Evolutionary conservation across 345 rosid genomes (phyloP), one percentile per base, ranked within the genome.

Genomic region (Populus tremula): DNA sequence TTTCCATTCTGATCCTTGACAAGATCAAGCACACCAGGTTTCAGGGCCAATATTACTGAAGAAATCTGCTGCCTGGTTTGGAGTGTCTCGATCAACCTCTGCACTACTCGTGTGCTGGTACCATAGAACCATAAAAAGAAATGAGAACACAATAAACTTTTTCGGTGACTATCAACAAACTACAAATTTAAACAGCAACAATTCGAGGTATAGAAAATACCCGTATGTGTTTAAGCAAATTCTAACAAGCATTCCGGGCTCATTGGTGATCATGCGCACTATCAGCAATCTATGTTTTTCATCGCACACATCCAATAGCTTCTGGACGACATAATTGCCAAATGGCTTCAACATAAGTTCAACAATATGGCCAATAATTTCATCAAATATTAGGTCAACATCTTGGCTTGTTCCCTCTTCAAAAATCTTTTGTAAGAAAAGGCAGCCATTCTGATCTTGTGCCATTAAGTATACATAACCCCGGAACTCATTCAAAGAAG

Each of bases 1-100:
- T 90, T 92, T 39, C 97, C 97, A 83, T 92, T 92, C 74, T 90
- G 81, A 81, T 92, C 93, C 78, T 77, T 88, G 65, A 85, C 81
- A 45, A 91, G 90, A 77, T 81, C 81, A 29, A 86, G 80, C 81
- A 89, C 82, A 29, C 94, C 94, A 75, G 89, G 87, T 56, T 80
- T 84, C 75, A 91, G 76, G 31, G 90, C 89, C 67, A 85, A 68
- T 50, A 82, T 72, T 73, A 91, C 87, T n/a, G 85, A 67, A 27
- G 74, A 75, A 75, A 83, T 84, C 75, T 91, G 92, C 69, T 87
- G 84, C 81, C 84, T 85, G 3, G 90, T 89, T 69, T 81, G 87
- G 53, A 89, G 84, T 64, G 89, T 83, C 89, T 83, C 89, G 50
- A 91, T 84, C 74, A 91, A 53, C 84, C 82, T 88, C 82, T 91